These are phyloP conservation scores for Phylloporus arenicola DNA, from an alignment of 768 basidiomycete species.

Conservation along the genomic window DNA sequence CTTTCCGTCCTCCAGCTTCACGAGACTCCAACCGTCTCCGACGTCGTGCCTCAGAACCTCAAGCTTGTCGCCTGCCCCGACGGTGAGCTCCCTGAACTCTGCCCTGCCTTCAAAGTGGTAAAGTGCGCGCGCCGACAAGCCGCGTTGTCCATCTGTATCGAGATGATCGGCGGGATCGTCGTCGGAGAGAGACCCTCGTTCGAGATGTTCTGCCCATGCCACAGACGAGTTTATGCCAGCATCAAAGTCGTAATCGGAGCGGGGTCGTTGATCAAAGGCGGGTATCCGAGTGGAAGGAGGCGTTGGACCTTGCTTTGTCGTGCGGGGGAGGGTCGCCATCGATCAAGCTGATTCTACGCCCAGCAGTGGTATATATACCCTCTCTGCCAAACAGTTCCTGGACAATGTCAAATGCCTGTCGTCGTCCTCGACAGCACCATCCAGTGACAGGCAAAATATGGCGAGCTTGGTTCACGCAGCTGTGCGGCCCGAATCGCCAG, in stretches of 20 bases:
- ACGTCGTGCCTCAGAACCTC: conserved; percentile 67
- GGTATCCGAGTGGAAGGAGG: conserved; percentile 5
- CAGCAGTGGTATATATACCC: not conserved
- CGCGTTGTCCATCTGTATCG: conserved; percentile 31
- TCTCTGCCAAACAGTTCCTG: not conserved
- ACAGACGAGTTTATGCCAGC: conserved; percentile 71
- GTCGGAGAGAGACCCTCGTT: conserved; percentile 45
- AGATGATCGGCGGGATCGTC: conserved; percentile 40
- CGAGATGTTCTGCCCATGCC: conserved; percentile 68
- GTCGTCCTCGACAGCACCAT: not conserved
- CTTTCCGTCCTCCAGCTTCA: conserved; percentile 50
- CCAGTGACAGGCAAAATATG: not conserved
- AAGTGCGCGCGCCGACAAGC: conserved; percentile 58
- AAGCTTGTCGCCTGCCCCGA: conserved; percentile 65
- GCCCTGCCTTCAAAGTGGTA: conserved; percentile 72
- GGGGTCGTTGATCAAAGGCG: conserved; percentile 25
- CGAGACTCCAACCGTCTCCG: conserved; percentile 79
- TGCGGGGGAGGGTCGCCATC: conserved; percentile 37
- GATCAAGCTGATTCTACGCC: not conserved
- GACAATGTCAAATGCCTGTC: not conserved
- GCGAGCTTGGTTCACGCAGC: not conserved
- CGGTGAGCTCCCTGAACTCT: conserved; percentile 66
- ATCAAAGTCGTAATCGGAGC: conserved; percentile 50
- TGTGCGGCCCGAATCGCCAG: not conserved
- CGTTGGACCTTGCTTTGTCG: conserved; percentile 24